Base-by-base conservation (phyloP, 2,329 filamentous ascomycete species). In the Daldinia sp. region DNA sequence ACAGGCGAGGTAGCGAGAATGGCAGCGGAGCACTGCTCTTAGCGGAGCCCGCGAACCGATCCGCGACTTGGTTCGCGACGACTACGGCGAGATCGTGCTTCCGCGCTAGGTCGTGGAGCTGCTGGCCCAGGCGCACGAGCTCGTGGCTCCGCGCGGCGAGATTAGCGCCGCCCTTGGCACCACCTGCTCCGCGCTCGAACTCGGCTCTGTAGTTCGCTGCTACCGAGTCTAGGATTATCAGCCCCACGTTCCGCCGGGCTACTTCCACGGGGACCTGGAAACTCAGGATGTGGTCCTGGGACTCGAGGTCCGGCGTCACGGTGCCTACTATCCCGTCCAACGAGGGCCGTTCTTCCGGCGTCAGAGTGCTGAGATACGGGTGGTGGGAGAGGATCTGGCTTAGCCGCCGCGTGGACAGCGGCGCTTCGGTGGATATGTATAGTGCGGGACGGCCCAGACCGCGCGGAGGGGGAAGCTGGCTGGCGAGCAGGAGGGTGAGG, bases 131-230 rank as follows among this genome's bases (percentile, higher is more conserved):
- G 27, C 89, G 88, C 13, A 92, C 84, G 52, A 99, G 86, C 73
- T 96, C 91, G 51, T 86, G 82, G 66, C 90, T 89, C 64, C 95
- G 87, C 35, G 88, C 87, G 23, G 90, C 92, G 82, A 98, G 88
- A 66, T 87, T 87, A 70, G 77, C 76, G 53, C 76, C 76, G 49
- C 79, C 78, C 65, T 76, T 75, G 48, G 79, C 78, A 65, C 76
- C 74, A 65, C 75, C 71, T 65, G 73, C 77, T 25, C 79, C 77
- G 58, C 87, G 84, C 69, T 93, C 90, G 71, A 93, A 95, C 76
- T 98, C 94, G 50, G 92, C 94, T 67, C 95, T 90, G 77, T 95
- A 99, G 78, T 99, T 99, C 62, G 95, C 93, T 0, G 95, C 94
- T 25, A 99, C 90, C 4, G 92, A 96, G 79, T 99, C 95, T 29